Evolutionary conservation across 495 filamentous ascomycete species (phyloP).

Genomic region (Immersiella caudata): DNA sequence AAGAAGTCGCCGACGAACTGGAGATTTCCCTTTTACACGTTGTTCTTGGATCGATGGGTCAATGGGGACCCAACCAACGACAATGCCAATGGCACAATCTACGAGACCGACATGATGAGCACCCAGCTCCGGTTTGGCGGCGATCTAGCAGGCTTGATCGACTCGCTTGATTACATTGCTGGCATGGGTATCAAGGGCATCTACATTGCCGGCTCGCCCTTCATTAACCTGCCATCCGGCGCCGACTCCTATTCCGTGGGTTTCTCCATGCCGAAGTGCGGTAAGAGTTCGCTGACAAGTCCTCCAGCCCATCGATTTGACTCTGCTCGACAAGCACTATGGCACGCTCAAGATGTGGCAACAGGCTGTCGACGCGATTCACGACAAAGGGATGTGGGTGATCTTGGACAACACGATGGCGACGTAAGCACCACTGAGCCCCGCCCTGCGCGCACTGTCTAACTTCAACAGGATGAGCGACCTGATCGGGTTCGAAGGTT

Average conservation of each 20-base stretch:
- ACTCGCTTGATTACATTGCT: conserved; percentile 72
- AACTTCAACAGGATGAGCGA: conserved; percentile 58
- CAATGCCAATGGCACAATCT: conserved; percentile 67
- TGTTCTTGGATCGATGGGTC: conserved; percentile 71
- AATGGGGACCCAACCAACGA: conserved; percentile 76
- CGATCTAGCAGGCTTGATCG: conserved; percentile 64
- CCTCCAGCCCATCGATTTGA: conserved; percentile 63
- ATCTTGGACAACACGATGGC: conserved; percentile 73
- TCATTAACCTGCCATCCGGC: conserved; percentile 75
- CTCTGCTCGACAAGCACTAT: conserved; percentile 70
- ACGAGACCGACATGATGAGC: conserved; percentile 68
- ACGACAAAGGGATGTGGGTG: conserved; percentile 69
- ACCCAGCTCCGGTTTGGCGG: conserved; percentile 78
- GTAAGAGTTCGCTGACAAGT: background rate
- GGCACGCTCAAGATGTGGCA: conserved; percentile 68
- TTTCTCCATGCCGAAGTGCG: background rate
- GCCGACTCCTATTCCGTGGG: conserved; percentile 62
- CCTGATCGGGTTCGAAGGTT: conserved; percentile 59
- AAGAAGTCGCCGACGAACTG: conserved; percentile 65
- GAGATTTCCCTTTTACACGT: conserved; percentile 72
- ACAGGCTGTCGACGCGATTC: conserved; percentile 64
- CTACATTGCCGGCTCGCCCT: conserved; percentile 68
- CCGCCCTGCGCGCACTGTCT: conserved; percentile 9
- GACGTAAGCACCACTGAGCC: conserved; percentile 42
- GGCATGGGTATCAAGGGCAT: conserved; percentile 75